A percentile compares a stretch with the other conserved stretches of the same genome.
Conservation (phyloP, 176 grass and related monocot species). For the Paspalum vaginatum region DNA sequence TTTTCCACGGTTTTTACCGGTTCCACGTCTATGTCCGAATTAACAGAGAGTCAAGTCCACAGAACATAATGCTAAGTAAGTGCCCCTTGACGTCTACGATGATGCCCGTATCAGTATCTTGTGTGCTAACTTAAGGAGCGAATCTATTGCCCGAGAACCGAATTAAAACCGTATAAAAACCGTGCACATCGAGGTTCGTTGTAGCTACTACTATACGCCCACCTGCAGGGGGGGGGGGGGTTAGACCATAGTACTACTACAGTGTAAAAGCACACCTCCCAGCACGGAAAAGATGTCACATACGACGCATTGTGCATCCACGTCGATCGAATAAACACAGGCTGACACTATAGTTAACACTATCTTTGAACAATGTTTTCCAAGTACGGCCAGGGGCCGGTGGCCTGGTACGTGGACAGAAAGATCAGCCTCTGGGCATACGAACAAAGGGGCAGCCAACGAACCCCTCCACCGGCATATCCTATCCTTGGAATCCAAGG, state of each 20-base stretch:
- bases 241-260: background rate
- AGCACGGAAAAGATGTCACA: constrained; percentile 11
- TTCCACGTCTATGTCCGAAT: constrained; percentile 13
- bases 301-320: constrained; percentile 8
- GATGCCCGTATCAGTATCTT: constrained; percentile 38
- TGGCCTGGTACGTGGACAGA: constrained; percentile 11
- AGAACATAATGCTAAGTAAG: constrained; percentile 31
- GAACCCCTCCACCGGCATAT: constrained; percentile 32
- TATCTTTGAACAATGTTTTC: constrained; percentile 28
- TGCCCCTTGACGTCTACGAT: constrained; percentile 38
- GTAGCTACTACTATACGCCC: background rate
- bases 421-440: constrained; percentile 31
- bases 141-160: background rate
- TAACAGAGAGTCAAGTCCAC: constrained; percentile 30
- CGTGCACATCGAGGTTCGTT: background rate
- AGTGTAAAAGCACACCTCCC: constrained; percentile 40
- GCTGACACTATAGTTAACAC: constrained; percentile 27
- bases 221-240: background rate
- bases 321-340: background rate
- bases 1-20: constrained; percentile 42
- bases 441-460: constrained; percentile 37
- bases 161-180: background rate
- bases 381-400: background rate
- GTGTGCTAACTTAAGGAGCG: background rate
- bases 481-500: constrained; percentile 53